Evolutionary conservation across 169 alveolate species (phyloP).

Genomic region (Amoebophrya sp.): DNA sequence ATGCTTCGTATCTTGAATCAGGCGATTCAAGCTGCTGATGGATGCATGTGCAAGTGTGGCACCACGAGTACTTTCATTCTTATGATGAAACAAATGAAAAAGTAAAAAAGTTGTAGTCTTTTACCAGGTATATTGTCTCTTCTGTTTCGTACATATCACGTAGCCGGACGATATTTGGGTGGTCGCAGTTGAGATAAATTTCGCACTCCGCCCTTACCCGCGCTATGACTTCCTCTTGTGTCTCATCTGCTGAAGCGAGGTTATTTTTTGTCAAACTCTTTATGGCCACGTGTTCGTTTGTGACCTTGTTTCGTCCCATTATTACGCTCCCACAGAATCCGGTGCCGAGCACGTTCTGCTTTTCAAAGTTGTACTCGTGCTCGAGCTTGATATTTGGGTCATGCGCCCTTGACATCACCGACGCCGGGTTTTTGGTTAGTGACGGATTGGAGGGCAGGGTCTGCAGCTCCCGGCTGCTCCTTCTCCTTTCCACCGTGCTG

Average conservation of each 20-base stretch:
- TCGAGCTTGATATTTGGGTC: neutral
- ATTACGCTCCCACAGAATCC: neutral
- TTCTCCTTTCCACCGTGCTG: too few relatives aligned
- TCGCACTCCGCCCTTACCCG: neutral
- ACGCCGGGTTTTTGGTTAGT: neutral
- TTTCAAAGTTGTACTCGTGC: neutral
- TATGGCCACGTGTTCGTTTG: neutral
- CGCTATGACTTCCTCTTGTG: neutral
- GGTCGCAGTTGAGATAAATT: neutral
- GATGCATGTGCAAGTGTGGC: too few relatives aligned
- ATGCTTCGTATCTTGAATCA: too few relatives aligned
- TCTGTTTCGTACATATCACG: constrained; percentile 7
- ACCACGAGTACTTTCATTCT: too few relatives aligned
- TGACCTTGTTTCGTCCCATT: neutral
- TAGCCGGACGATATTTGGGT: constrained; percentile 12
- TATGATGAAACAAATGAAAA: too few relatives aligned
- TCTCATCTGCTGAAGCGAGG: neutral
- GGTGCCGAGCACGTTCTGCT: neutral
- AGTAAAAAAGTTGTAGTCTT: too few relatives aligned
- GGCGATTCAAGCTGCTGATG: too few relatives aligned
- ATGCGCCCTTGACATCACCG: neutral
- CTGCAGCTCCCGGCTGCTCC: neutral
- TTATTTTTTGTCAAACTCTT: neutral
- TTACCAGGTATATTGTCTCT: neutral
- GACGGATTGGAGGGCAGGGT: neutral